Evolutionary conservation across 2,329 filamentous ascomycete genomes (phyloP), one percentile per base, ranked within the genome.

Genomic region (Beauveria varroae): DNA sequence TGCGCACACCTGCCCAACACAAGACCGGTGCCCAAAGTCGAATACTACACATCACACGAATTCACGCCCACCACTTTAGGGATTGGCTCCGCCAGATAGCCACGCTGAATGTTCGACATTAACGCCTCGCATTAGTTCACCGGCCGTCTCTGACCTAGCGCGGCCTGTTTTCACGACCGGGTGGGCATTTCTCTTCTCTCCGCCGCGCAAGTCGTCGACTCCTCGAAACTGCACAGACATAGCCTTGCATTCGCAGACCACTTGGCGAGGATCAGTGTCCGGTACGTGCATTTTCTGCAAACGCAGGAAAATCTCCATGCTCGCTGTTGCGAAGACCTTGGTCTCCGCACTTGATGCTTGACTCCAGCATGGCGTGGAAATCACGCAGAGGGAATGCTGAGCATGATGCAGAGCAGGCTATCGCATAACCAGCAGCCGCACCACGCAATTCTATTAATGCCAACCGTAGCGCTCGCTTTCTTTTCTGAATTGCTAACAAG

Each of bases 81-180:
- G 37, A 26, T 20, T 28, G 26, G 26, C 34, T 60, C 49, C 49
- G 57, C 57, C 40, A 10, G 46, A 51, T 41, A 60, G 57, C 57
- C 57, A 60, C 57, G 49, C 57, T 60, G 44, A 61, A 61, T 61
- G 59, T 53, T 44, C 52, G 59, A 61, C 59, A 61, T 56, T 24
- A 37, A 50, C 59, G 59, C 59, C 59, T 26, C 50, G 59, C 59
- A 61, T 61, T 61, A 61, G 59, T 30, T 53, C 14, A 44, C 9
- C 28, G 5, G 34, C n/a, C 55, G n/a, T 6, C 57, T 53, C 28
- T 30, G 28, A 24, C 14, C 43, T 61, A 61, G 59, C 59, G 59
- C 59, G 59, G 52, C 59, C 59, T 50, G 59, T 20, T 55, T 50
- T 55, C 34, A 24, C 24, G 44, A 53, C 59, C 59, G 3, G 30